Evolutionary conservation across 352 stramenopile genomes (phyloP), one percentile per base, ranked within the genome.

Genomic region (Globisporangium nunn): DNA sequence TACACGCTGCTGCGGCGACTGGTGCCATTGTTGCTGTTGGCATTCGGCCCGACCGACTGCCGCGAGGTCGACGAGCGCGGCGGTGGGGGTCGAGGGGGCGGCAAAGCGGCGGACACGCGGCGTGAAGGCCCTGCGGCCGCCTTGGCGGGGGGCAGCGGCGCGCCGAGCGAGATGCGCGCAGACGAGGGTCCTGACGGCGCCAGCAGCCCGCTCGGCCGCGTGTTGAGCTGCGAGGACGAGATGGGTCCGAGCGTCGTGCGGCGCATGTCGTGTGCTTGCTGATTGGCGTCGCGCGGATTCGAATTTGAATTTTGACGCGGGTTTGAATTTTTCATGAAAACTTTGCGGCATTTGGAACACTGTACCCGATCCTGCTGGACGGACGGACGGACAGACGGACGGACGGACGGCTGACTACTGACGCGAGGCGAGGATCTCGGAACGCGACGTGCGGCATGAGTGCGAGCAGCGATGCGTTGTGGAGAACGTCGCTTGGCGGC

Each of bases 171-270:
- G 56, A 90, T 75, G 47, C 82, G 80, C 17, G 60, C 53, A 10
- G 63, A 46, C 17, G 75, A 68, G 10, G 75, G 59, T 1, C 43
- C 15, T 7, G 43, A 28, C 18, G 43, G 43, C 43, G 43, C 43
- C 2, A 48, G 15, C 17, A 84, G 65, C 49, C 66, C 64, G 6
- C 50, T 68, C 8, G 71, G 68, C 29, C 80, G 75, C 39, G 70
- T 61, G 65, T 94, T 94, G 50, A 91, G 78, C 74, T 92, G 84
- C 62, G 84, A 91, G 58, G 84, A 92, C 49, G 80, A 89, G 58
- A 91, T 83, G 50, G 84, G 77, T 8, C 81, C 84, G 58, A 94
- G 78, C 59, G 84, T 94, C 68, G 81, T 94, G 66, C 84, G 84
- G 46, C 84, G 78, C 84, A 94, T 94, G 23, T 40, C 37, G 37